Evolutionary conservation across 768 basidiomycete genomes (phyloP).

Genomic region (Lactarius deliciosus): DNA sequence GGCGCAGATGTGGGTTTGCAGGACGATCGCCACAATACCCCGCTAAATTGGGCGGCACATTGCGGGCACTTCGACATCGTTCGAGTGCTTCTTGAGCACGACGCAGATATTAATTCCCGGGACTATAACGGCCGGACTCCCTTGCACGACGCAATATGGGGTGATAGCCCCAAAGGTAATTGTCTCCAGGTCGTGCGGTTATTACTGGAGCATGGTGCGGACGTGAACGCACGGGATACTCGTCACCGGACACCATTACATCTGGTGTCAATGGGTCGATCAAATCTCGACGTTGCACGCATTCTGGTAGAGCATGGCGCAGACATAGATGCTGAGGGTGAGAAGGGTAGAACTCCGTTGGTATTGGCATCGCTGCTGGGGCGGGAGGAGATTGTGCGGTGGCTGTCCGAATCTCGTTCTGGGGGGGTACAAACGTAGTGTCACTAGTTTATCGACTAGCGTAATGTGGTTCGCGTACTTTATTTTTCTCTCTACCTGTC

Average conservation of each 20-base stretch:
- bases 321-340: background rate
- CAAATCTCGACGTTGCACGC: background rate
- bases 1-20: background rate
- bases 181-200: background rate
- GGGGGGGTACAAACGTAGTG: background rate
- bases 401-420: background rate
- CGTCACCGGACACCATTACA: background rate
- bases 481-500: background rate
- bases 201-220: background rate
- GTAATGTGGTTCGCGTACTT: background rate
- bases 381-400: background rate
- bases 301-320: background rate
- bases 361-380: background rate
- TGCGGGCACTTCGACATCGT: background rate
- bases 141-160: background rate
- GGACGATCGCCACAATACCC: background rate
- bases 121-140: background rate
- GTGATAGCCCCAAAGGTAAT: background rate
- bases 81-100: background rate
- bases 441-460: background rate
- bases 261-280: background rate
- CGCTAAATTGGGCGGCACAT: background rate
- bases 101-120: background rate
- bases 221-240: background rate
- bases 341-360: background rate